Evolutionary conservation across 208 protist species (phyloP), one percentile per base, ranked within the genome.

Genomic region (Acanthamoeba lugdunensis): DNA sequence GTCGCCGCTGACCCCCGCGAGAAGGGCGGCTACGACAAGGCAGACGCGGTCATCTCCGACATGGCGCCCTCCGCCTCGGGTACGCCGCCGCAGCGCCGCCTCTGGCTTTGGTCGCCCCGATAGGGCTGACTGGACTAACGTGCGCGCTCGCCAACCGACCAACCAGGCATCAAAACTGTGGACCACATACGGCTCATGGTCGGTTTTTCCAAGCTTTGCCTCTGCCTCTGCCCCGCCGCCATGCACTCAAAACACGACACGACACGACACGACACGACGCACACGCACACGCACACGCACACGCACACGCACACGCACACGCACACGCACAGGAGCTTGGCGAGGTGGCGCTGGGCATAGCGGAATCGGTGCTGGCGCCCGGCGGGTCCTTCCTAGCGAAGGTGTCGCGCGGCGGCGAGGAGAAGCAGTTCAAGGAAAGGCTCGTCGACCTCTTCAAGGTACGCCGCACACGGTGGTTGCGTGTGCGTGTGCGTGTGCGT

Each of bases 21-120:
- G 37, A 16, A 58, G 77, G 28, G 28, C 0, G 77, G 77, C 13
- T 23, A 85, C n/a, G 77, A 58, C 77, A 37, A 50, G n/a, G 77
- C n/a, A 13, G 33, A 85, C 77, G 77, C 28, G 5, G 77, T 85
- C 23, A 50, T 85, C 23, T 85, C 77, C 16, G 77, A 85, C 45
- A 85, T 85, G 77, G 48, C 45, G 11, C 77, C 77, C 9, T 30
- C 67, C 4, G 67, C 67, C 30, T 75, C 67, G n/a, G 67, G 67
- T 75, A 30, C 67, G 67, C 67, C 14, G 8, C 13, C n/a, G 23
- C 13, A 75, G 30, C 9, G 23, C 23, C 13, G 25, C 67, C n/a
- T 75, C 37, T 41, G 37, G 37, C 37, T 41, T 41, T 41, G n/a
- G n/a, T n/a, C n/a, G n/a, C n/a, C n/a, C n/a, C n/a, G n/a, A n/a